A percentile compares a stretch with the other conserved stretches of the same genome.
phyloP scores from a whole-genome alignment of 108 stramenopile genomes.

The Cyclotella baltica region DNA sequence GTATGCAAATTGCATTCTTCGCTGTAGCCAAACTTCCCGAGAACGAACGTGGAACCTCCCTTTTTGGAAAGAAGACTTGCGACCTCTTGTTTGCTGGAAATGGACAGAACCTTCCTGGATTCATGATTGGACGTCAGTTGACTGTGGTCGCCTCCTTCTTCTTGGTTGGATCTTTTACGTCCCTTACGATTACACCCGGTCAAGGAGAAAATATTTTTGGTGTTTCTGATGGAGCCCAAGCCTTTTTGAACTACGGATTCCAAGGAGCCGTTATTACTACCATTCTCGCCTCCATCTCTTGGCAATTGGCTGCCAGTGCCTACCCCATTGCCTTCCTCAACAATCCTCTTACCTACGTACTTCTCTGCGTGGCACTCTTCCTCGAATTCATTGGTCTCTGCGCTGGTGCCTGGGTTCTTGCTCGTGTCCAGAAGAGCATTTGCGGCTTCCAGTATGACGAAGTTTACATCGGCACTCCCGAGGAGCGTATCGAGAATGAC shows the following conservation, averaged over 20 bases:
- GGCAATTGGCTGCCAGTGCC: too few species aligned
- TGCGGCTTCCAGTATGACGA: conserved; percentile 63
- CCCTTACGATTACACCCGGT: conserved; percentile 16
- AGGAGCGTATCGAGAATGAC: conserved; percentile 59
- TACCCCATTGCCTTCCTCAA: conserved; percentile 72
- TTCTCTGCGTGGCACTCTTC: too few species aligned
- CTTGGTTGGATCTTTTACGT: too few species aligned
- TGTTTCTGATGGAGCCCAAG: conserved; percentile 64
- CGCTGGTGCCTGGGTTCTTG: conserved; percentile 59
- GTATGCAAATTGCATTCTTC: conserved; percentile 88
- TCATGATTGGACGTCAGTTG: too few species aligned
- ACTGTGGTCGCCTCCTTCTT: too few species aligned
- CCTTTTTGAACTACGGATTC: conserved; percentile 81
- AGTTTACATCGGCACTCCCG: too few species aligned
- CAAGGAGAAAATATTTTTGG: conserved; percentile 69
- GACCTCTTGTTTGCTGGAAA: too few species aligned
- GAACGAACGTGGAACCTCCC: conserved; percentile 41
- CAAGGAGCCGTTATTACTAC: too few species aligned
- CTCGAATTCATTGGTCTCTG: too few species aligned
- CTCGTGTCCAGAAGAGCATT: conserved; percentile 70
- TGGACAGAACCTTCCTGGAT: too few species aligned
- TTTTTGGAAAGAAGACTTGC: conserved; percentile 59
- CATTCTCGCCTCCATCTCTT: too few species aligned
- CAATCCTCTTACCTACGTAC: conserved; percentile 65
- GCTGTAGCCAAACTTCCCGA: conserved; percentile 73